phyloP scores from a whole-genome alignment of 2,329 filamentous ascomycete species.

The Fusarium sp. region DNA sequence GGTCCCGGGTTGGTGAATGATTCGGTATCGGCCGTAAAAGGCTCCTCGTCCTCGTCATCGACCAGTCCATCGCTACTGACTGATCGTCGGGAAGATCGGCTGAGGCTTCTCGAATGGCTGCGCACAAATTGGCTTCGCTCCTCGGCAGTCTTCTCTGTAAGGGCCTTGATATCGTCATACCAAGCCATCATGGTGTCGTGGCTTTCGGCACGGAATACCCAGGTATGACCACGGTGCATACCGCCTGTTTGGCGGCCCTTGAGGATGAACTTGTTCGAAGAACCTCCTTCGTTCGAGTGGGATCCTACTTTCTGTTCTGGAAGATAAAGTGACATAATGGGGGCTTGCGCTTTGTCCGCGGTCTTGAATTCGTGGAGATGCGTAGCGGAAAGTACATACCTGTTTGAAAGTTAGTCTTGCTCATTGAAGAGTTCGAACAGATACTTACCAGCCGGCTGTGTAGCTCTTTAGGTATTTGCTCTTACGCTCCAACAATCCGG shows the following conservation, averaged over 20 bases:
- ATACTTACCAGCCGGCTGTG: slow-evolving; percentile 86
- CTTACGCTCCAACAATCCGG: slow-evolving; percentile 94
- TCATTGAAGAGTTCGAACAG: neutral
- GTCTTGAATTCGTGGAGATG: slow-evolving; percentile 99
- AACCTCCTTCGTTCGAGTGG: slow-evolving; percentile 83
- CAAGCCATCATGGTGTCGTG: slow-evolving; percentile 98
- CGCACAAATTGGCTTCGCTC: slow-evolving; percentile 90
- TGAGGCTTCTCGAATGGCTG: slow-evolving; percentile 81
- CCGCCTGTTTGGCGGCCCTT: slow-evolving; percentile 94
- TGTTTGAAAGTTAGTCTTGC: slow-evolving; percentile 52
- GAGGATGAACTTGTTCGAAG: slow-evolving; percentile 96
- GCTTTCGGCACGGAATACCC: slow-evolving; percentile 78
- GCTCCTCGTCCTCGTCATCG: slow-evolving; percentile 77
- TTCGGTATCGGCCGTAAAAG: slow-evolving; percentile 67
- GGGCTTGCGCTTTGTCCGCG: slow-evolving; percentile 90
- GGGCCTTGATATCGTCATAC: slow-evolving; percentile 90
- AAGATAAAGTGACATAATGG: slow-evolving; percentile 95
- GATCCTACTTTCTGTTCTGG: slow-evolving; percentile 96
- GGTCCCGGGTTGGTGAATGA: slow-evolving; percentile 60
- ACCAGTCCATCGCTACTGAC: slow-evolving; percentile 82
- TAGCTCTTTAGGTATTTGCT: slow-evolving; percentile 99
- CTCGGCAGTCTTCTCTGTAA: slow-evolving; percentile 89
- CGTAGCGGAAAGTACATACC: slow-evolving; percentile 95
- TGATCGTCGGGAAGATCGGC: slow-evolving; percentile 72
- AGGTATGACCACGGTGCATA: slow-evolving; percentile 85